Evolutionary conservation across 2,329 filamentous ascomycete species (phyloP).

Genomic region (Scytalidium sp.): DNA sequence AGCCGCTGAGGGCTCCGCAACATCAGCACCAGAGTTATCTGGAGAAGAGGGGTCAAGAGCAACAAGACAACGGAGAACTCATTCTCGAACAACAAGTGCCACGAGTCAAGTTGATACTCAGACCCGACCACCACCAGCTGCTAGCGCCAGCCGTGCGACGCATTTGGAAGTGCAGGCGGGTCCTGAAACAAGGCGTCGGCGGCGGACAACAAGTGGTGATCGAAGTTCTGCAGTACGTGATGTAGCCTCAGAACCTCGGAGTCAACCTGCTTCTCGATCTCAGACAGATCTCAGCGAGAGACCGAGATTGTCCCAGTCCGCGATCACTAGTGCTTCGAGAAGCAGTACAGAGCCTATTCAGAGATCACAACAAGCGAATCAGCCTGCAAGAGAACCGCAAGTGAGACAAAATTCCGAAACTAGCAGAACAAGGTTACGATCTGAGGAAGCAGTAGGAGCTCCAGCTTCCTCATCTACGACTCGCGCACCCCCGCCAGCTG

Average conservation of each 20-base stretch:
- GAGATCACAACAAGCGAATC: constrained; percentile 3
- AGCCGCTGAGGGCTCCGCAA: constrained; percentile 21
- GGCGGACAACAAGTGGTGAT: constrained; percentile 49
- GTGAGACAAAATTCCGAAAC: constrained; percentile 16
- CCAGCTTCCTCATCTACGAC: constrained; percentile 5
- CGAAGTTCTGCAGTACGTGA: constrained; percentile 52
- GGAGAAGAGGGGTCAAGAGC: constrained; percentile 17
- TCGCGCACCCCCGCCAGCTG: constrained; percentile 17
- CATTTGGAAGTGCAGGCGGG: constrained; percentile 47
- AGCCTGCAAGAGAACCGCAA: constrained; percentile 6
- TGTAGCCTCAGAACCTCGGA: constrained; percentile 36
- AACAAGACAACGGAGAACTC: constrained; percentile 29
- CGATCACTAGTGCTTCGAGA: constrained; percentile 15
- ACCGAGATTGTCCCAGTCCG: constrained; percentile 21
- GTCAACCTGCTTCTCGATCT: constrained; percentile 55
- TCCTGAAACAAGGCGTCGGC: constrained; percentile 42
- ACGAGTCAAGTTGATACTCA: constrained; percentile 44
- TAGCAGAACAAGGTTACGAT: constrained; percentile 10
- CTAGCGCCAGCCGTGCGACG: constrained; percentile 40
- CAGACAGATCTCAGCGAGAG: constrained; percentile 59
- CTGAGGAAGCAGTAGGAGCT: constrained; percentile 11
- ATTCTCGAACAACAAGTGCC: constrained; percentile 45
- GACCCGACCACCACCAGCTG: constrained; percentile 44
- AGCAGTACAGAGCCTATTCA: constrained; percentile 26
- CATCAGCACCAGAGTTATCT: constrained; percentile 22